Conservation (phyloP, 139 green algal genomes). For the Micractinium sp. region DNA sequence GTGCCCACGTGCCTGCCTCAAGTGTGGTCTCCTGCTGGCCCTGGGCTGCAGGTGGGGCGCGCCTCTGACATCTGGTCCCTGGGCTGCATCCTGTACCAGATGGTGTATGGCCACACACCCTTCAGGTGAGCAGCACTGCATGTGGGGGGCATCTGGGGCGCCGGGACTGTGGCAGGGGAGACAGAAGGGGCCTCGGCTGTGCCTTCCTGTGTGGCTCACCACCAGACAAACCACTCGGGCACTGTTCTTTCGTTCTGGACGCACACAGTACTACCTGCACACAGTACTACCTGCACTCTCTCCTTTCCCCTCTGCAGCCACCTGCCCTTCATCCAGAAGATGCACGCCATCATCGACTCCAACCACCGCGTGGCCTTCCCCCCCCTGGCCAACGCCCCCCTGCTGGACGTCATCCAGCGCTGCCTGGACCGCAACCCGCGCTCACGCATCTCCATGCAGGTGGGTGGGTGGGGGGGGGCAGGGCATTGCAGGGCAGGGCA, state of each 20-base stretch:
- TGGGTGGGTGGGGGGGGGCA: neutral
- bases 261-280: neutral
- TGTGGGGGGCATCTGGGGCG: neutral
- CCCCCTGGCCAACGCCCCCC: constrained; percentile 63
- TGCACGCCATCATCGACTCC: constrained; percentile 90
- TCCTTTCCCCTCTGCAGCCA: constrained; percentile 41
- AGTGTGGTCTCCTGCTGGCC: too few relatives aligned
- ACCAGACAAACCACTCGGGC: too few relatives aligned
- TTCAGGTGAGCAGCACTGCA: constrained; percentile 51
- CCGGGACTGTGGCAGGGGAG: neutral
- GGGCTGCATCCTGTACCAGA: constrained; percentile 98
- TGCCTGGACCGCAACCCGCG: constrained; percentile 90
- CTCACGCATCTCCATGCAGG: constrained; percentile 85
- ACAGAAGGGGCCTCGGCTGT: too few relatives aligned
- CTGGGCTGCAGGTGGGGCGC: constrained; percentile 68
- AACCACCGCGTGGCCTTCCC: constrained; percentile 73
- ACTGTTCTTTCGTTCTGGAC: too few relatives aligned
- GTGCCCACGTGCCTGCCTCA: neutral
- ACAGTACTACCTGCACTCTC: neutral
- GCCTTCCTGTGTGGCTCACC: too few relatives aligned
- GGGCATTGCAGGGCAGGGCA: too few relatives aligned
- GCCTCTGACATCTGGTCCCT: constrained; percentile 95
- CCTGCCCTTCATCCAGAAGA: constrained; percentile 93
- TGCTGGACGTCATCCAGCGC: constrained; percentile 79
- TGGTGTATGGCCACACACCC: constrained; percentile 90